Percentiles rank a stretch among this genome's conserved stretches.
Evolutionary conservation across 2,329 filamentous ascomycete species (phyloP).

Genomic region (Raffaelea deltoideospora): DNA sequence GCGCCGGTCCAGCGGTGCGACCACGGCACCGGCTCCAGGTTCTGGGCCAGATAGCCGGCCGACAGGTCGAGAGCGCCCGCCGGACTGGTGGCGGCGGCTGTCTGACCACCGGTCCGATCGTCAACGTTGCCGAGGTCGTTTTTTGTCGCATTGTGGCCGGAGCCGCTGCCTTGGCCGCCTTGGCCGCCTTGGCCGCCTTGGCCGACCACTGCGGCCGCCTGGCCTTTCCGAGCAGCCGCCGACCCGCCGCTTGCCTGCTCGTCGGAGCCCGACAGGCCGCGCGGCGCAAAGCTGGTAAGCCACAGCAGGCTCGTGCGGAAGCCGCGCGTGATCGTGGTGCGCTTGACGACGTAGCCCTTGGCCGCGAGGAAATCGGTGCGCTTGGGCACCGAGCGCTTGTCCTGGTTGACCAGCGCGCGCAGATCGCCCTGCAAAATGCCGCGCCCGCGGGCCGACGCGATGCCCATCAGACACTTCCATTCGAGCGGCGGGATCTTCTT

Average conservation of each 20-base stretch:
- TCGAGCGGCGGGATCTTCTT: constrained; percentile 43
- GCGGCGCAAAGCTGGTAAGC: constrained; percentile 38
- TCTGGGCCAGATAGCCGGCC: constrained; percentile 16
- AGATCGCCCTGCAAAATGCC: constrained; percentile 48
- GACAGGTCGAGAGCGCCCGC: constrained; percentile 16
- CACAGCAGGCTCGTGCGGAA: constrained; percentile 49
- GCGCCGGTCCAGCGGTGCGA: constrained; percentile 39
- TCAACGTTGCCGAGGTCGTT: not conserved
- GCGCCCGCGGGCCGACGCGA: constrained; percentile 35
- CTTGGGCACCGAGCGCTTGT: constrained; percentile 48
- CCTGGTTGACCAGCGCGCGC: constrained; percentile 40
- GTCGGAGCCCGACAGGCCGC: constrained; percentile 21
- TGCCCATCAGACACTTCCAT: constrained; percentile 42
- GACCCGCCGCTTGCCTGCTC: not conserved
- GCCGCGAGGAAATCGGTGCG: constrained; percentile 42
- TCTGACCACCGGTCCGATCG: too few relatives aligned
- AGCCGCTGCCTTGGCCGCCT: not conserved
- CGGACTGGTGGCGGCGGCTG: not conserved
- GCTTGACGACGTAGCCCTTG: constrained; percentile 48
- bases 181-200: not conserved
- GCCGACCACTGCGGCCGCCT: too few relatives aligned
- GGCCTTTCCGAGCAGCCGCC: too few relatives aligned
- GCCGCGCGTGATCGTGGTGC: constrained; percentile 40
- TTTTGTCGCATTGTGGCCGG: not conserved
- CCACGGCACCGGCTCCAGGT: constrained; percentile 41